Base-by-base conservation (phyloP, 1,139 yeast genomes). In the Candida sanyaensis region DNA sequence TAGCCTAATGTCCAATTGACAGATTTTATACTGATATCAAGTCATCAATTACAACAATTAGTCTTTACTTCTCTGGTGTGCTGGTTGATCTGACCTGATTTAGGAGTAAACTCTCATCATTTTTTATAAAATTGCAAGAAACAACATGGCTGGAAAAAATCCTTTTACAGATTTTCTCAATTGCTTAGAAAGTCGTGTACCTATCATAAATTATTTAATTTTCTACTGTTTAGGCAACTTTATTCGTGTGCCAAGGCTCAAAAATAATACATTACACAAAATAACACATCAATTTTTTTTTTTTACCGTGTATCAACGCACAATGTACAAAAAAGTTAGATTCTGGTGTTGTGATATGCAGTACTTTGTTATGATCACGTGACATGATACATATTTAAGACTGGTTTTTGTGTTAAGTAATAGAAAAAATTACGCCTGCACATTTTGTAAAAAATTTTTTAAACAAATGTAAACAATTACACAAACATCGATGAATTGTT, bases 61-160 rank as follows among this genome's bases (percentile, higher is more conserved):
- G 21, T 17, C 21, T 17, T 17, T 17, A 17, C 21, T 17, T 17
- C 21, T 17, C 21, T 17, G 21, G 21, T 17, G 5, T 6, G 38
- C 38, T 36, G 38, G 38, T 36, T 36, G 38, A 23, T 36, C 12
- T 23, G 38, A 24, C 38, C 13, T 24, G 28, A 36, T 36, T 31
- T 31, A 31, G 2, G n/a, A n/a, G n/a, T n/a, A n/a, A n/a, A n/a
- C n/a, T n/a, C n/a, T n/a, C n/a, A n/a, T n/a, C n/a, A n/a, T n/a
- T n/a, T n/a, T n/a, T n/a, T n/a, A n/a, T n/a, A n/a, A 11, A 31
- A n/a, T 31, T 31, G 17, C 17, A 31, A 31, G 33, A 31, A 13
- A 17, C 21, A 17, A 17, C 21, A 31, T 31, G 33, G 33, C 33
- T 31, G 33, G 33, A 31, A 31, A 31, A 30, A 31, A 26, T 5